These are phyloP conservation scores for Trichophyton simii DNA, from an alignment of 2,329 filamentous ascomycete species.

Conservation along the genomic window DNA sequence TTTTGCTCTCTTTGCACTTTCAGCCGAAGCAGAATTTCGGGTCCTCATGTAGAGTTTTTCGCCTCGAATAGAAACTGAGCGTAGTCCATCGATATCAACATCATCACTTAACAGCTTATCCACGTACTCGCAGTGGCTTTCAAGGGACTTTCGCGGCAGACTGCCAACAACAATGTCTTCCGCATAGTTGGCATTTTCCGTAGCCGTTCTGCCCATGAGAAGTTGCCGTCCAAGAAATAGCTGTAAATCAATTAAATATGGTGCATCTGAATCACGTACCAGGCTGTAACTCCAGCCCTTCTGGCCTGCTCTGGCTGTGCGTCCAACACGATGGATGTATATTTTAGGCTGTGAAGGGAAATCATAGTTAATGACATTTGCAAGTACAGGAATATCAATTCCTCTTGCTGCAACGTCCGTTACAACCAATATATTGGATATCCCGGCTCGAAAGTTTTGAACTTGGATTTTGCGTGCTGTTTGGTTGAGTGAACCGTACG, in stretches of 20 bases:
- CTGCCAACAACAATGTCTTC: constrained; percentile 74
- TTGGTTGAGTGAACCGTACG: constrained; percentile 89
- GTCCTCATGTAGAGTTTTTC: constrained; percentile 88
- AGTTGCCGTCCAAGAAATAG: constrained; percentile 82
- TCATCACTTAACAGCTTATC: constrained; percentile 65
- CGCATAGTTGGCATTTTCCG: constrained; percentile 55
- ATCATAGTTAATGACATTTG: constrained; percentile 97
- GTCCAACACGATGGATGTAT: constrained; percentile 88
- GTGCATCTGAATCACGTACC: constrained; percentile 72
- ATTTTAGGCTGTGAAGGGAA: constrained; percentile 95
- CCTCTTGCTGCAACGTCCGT: constrained; percentile 93
- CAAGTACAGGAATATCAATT: constrained; percentile 92
- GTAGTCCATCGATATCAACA: constrained; percentile 58
- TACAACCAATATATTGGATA: constrained; percentile 82
- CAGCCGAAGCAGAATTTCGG: constrained; percentile 73
- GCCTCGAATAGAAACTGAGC: constrained; percentile 67
- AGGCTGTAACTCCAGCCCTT: constrained; percentile 93
- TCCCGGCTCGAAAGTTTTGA: constrained; percentile 71
- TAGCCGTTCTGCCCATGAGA: constrained; percentile 55
- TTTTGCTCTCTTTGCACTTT: constrained; percentile 80
- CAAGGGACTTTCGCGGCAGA: constrained; percentile 59
- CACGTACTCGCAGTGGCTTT: constrained; percentile 68
- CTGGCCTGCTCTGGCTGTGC: constrained; percentile 86
- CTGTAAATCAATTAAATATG: constrained; percentile 87
- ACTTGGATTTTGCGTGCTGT: constrained; percentile 86